These are phyloP conservation scores for Backusella tuberculispora DNA, from an alignment of 192 early-diverging fungal species.

Conservation along the genomic window DNA sequence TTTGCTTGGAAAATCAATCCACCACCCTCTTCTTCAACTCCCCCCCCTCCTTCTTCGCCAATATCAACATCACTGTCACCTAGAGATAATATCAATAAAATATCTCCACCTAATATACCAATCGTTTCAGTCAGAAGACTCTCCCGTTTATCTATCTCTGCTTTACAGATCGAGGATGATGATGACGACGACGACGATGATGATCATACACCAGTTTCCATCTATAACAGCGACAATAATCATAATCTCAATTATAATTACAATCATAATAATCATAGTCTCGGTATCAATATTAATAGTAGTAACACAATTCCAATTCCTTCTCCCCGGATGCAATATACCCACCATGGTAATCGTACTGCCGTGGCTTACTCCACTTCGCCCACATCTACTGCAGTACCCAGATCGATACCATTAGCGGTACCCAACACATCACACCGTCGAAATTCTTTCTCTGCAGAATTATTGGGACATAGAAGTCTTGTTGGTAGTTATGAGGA, in stretches of 20 bases:
- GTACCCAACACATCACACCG: neutral
- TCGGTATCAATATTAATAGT: too few species aligned
- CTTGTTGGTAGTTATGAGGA: conserved; percentile 65
- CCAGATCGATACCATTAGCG: conserved; percentile 27
- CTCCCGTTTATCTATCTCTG: conserved; percentile 36
- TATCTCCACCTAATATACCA: neutral
- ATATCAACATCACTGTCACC: neutral
- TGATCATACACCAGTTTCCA: neutral
- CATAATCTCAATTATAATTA: neutral
- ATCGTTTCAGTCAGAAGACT: conserved; percentile 23
- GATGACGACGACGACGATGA: neutral
- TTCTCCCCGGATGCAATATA: conserved; percentile 40
- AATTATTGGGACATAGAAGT: conserved; percentile 40
- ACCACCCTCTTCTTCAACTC: neutral
- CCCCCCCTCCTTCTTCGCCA: neutral
- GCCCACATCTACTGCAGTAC: conserved; percentile 24
- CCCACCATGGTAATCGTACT: conserved; percentile 28
- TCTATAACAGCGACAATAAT: neutral
- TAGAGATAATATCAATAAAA: neutral
- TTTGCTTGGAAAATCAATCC: conserved; percentile 6
- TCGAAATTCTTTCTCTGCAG: conserved; percentile 23
- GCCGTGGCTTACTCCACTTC: conserved; percentile 31
- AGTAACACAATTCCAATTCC: conserved; percentile 21
- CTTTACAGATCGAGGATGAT: conserved; percentile 26
- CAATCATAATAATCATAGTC: too few species aligned